Conservation (phyloP, 176 grass and related monocot species). For the Musa acuminata region DNA sequence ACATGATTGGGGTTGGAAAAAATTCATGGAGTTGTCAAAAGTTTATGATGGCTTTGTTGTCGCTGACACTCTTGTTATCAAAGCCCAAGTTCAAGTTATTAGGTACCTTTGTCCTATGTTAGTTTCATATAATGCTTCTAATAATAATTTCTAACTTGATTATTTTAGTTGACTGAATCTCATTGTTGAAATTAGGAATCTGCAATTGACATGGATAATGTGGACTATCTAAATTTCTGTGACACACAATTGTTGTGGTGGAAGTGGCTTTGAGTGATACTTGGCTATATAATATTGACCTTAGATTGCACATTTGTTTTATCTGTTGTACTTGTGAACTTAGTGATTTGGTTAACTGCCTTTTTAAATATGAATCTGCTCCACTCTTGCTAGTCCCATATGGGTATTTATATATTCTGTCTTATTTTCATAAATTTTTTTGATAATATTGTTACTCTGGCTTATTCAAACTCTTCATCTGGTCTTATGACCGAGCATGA, state of each 20-base stretch:
- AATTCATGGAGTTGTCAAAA: conserved; percentile 99
- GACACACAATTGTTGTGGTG: too few relatives aligned
- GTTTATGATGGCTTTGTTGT: conserved; percentile 83
- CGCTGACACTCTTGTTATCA: conserved; percentile 84
- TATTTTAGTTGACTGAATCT: background rate
- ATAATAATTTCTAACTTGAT: conserved; percentile 9
- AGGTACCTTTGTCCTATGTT: conserved; percentile 87
- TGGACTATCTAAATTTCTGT: background rate
- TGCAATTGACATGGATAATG: background rate
- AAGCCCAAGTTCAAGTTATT: conserved; percentile 99
- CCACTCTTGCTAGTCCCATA: background rate
- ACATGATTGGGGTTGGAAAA: conserved; percentile 99
- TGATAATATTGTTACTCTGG: background rate
- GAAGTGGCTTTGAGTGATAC: too few relatives aligned
- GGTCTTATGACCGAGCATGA: too few relatives aligned
- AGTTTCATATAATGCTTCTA: conserved; percentile 10
- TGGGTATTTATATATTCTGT: background rate
- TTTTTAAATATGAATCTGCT: background rate
- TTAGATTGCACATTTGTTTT: background rate
- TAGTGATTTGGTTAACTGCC: background rate
- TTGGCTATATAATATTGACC: background rate
- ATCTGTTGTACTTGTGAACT: background rate
- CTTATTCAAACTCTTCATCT: too few relatives aligned
- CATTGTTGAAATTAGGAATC: background rate
- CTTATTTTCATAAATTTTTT: background rate